A percentile compares a stretch with the other conserved stretches of the same genome.
Conservation (phyloP, 495 filamentous ascomycete genomes). For the Penicillium steckii region DNA sequence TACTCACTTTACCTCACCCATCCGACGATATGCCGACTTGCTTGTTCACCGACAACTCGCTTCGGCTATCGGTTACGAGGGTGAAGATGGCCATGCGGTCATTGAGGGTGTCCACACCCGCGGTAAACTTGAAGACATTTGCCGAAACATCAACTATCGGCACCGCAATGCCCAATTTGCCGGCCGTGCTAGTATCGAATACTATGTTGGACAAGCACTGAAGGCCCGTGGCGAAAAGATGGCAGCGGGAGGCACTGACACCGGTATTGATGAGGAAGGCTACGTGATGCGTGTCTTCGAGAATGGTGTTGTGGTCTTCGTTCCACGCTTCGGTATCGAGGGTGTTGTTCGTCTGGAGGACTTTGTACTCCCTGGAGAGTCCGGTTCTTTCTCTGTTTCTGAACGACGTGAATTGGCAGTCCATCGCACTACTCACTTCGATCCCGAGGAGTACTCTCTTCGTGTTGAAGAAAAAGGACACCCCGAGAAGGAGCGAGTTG, state of each 20-base stretch:
- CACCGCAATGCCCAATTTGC: conserved; percentile 97
- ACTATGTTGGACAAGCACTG: conserved; percentile 94
- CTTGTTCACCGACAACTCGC: conserved; percentile 92
- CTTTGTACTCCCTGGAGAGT: conserved; percentile 69
- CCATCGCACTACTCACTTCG: conserved; percentile 66
- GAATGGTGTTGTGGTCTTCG: conserved; percentile 95
- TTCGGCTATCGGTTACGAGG: conserved; percentile 89
- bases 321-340: conserved; percentile 93
- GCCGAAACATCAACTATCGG: conserved; percentile 96
- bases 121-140: conserved; percentile 83
- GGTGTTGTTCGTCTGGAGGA: conserved; percentile 83
- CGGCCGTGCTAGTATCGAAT: conserved; percentile 88
- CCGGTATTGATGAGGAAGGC: conserved; percentile 72
- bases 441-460: conserved; percentile 79
- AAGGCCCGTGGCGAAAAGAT: conserved; percentile 69
- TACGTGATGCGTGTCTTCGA: conserved; percentile 96
- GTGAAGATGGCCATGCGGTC: conserved; percentile 52
- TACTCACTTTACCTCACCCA: conserved; percentile 97
- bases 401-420: conserved; percentile 41
- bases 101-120: conserved; percentile 70
- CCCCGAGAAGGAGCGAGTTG: conserved; percentile 50
- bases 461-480: conserved; percentile 47
- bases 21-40: conserved; percentile 93
- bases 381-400: conserved; percentile 30
- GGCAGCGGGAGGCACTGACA: conserved; percentile 34